Evolutionary conservation across 129 eudicot species (phyloP).

Genomic region (Flaveria sonorensis): DNA sequence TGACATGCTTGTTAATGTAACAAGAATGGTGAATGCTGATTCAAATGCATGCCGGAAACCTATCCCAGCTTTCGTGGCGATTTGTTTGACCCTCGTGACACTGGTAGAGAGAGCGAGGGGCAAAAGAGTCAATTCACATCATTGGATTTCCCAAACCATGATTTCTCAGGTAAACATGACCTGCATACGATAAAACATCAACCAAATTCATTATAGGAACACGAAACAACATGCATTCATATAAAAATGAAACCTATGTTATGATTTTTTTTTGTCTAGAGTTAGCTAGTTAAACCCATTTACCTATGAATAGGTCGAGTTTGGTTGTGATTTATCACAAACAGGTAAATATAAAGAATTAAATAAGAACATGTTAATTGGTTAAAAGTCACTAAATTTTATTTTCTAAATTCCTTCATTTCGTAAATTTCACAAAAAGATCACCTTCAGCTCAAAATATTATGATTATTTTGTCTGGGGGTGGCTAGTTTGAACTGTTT

Average conservation of each 20-base stretch:
- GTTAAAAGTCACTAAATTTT: no score
- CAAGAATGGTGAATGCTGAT: slow-evolving; percentile 39
- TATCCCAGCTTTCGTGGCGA: slow-evolving; percentile 47
- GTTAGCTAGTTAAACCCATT: background rate
- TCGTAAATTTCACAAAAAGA: no score
- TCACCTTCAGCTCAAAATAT: no score
- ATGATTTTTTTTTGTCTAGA: no score
- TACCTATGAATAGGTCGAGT: background rate
- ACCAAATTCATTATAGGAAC: background rate
- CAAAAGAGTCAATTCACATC: slow-evolving; percentile 53
- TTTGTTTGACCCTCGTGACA: slow-evolving; percentile 42
- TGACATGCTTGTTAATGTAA: slow-evolving; percentile 40
- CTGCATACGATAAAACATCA: slow-evolving; percentile 46
- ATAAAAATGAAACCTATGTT: background rate
- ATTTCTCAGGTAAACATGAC: slow-evolving; percentile 83
- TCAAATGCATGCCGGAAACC: slow-evolving; percentile 62
- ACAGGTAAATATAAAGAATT: background rate
- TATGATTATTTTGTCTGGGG: no score
- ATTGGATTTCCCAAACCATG: slow-evolving; percentile 51
- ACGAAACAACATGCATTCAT: background rate
- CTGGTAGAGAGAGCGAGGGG: slow-evolving; percentile 43
- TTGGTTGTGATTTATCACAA: background rate
- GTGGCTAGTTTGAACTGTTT: no score
- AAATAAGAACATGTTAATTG: background rate
- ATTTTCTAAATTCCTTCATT: no score